Percentiles rank a stretch among this genome's conserved stretches.
Conservation (phyloP, 257 asterid genomes). For the Nicotiana tomentosiformis region DNA sequence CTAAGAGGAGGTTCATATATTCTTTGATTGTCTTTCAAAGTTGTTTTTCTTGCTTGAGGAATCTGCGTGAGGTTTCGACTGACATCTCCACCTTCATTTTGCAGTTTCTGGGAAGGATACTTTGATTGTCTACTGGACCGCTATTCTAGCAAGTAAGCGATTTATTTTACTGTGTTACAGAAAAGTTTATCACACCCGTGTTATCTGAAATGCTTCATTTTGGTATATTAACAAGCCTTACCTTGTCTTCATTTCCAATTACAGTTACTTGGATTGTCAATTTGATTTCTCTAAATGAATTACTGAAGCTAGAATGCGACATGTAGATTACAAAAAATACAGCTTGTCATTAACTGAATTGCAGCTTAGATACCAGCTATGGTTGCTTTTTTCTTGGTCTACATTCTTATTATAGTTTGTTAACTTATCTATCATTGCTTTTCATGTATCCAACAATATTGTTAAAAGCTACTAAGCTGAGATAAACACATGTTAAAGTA, state of each 20-base stretch:
- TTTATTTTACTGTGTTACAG: not conserved
- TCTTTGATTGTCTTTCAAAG: not conserved
- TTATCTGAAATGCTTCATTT: not conserved
- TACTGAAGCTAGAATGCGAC: not conserved
- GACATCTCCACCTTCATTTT: conserved; percentile 10
- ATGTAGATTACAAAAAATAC: not conserved
- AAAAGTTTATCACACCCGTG: not conserved
- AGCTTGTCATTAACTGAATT: not conserved
- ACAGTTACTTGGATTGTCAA: not conserved
- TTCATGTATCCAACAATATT: not conserved
- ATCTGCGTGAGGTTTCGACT: not conserved
- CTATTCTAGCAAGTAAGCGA: conserved; percentile 74
- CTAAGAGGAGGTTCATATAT: not conserved
- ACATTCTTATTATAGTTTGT: not conserved
- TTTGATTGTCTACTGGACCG: conserved; percentile 81
- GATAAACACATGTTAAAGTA: not conserved
- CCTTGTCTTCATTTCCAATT: not conserved
- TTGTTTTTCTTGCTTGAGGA: not conserved
- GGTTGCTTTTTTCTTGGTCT: not conserved
- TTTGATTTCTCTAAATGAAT: conserved; percentile 1
- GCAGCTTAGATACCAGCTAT: not conserved
- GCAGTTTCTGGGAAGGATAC: conserved; percentile 96
- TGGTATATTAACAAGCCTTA: not conserved
- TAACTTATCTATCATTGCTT: not conserved
- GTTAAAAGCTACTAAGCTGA: not conserved